Evolutionary conservation across 352 stramenopile genomes (phyloP), one percentile per base, ranked within the genome.

Genomic region (Peronospora belbahrii): DNA sequence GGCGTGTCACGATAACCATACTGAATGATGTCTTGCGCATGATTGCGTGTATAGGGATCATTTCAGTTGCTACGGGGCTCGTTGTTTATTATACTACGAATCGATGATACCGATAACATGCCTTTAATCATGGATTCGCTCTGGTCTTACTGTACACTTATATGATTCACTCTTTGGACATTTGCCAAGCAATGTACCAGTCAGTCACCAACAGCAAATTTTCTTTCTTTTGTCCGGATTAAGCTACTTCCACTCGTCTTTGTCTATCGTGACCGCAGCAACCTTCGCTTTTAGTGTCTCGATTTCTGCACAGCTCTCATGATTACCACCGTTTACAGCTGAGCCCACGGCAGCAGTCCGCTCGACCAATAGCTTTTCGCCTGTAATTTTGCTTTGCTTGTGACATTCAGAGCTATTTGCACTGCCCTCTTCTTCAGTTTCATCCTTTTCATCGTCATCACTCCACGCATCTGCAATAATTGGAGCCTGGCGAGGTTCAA

Each of bases 401-500:
- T 48, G 48, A 9, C 32, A 37, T 25, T 58, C 31, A 1, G 33
- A 28, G 18, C 40, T 54, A 30, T 45, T 23, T 33, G 27, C 39
- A 15, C 14, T 63, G 42, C 55, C 39, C 5, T 53, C 55, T 42
- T 56, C 28, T 30, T 62, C 49, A 1, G 13, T 41, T 43, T 50
- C 39, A 23, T 15, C 31, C 14, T 60, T 61, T 3, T 70, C 59
- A 31, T 88, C 78, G 13, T 88, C 79, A 25, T 91, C 76, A 55
- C 80, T 91, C 80, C 80, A 91, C 0, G 80, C 77, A 51, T 91
- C 80, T 2, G 52, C 59, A 25, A 87, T 44, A 43, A 73, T 57
- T 4, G 68, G 66, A 6, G 54, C 43, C 18, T 62, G 62, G 8
- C 58, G 63, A 44, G 63, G 67, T 23, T 72, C 57, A 14, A 88